A percentile compares a stretch with the other conserved stretches of the same genome.
These are phyloP conservation scores for Pseudocercospora crystallina DNA, from an alignment of 2,329 filamentous ascomycete genomes.

Conservation along the genomic window DNA sequence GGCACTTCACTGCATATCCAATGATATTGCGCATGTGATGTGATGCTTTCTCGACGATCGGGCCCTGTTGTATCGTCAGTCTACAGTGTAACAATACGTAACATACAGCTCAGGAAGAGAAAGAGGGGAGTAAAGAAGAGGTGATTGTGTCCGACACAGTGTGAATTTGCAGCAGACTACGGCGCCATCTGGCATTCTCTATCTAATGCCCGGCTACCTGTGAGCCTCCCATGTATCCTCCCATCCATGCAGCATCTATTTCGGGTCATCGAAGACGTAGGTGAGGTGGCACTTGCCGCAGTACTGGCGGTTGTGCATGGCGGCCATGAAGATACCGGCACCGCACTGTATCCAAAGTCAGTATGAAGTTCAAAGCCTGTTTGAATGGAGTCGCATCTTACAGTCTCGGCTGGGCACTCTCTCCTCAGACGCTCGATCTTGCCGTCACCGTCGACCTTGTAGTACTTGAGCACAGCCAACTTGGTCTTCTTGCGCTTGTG, in stretches of 20 bases:
- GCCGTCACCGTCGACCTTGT: conserved; percentile 99
- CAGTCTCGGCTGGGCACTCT: conserved; percentile 91
- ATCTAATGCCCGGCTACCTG: no score
- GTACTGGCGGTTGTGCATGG: conserved; percentile 99
- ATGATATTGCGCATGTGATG: no score
- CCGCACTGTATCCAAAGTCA: conserved; percentile 67
- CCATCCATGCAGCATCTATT: conserved; percentile 24
- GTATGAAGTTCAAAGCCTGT: neutral
- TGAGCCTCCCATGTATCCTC: no score
- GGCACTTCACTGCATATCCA: no score
- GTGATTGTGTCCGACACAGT: no score
- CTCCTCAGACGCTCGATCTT: conserved; percentile 99
- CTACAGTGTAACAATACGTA: no score
- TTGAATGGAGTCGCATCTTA: conserved; percentile 50
- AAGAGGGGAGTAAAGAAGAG: no score
- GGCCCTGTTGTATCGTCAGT: no score
- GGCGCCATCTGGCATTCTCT: no score
- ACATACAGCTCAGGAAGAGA: no score
- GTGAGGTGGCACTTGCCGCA: conserved; percentile 73
- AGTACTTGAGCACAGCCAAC: conserved; percentile 99
- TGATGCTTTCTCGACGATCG: no score
- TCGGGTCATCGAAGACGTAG: conserved; percentile 66
- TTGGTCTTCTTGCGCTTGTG: conserved; percentile 99
- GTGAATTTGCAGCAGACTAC: no score
- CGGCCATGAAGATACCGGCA: conserved; percentile 99